Base-by-base conservation (phyloP, 108 stramenopile genomes). In the Skeletonema grethae region DNA sequence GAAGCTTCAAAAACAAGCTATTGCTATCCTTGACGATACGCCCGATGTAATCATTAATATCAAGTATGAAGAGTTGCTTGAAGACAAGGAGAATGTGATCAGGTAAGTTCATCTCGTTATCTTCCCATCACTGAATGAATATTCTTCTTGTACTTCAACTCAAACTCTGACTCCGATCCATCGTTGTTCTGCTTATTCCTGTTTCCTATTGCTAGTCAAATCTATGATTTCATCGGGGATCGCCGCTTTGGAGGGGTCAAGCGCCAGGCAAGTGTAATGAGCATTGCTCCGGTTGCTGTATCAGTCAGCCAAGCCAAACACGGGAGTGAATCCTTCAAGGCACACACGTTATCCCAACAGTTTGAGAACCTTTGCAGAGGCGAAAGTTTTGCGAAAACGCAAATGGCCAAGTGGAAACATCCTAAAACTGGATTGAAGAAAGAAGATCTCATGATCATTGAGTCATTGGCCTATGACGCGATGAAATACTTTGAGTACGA, bases 221-320 rank as follows among this genome's bases (percentile, higher is more conserved):
- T 80, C 20, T 64, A 63, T 20, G 73, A 80, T 35, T 80, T 75
- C 55, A 75, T 80, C 10, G 79, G 79, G 15, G 79, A 46, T 20
- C 67, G 79, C 12, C 56, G 62, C 6, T 55, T 75, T 16, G 50
- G 79, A 8, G 56, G 73, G 5, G 35, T 59, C 1, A 74, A 34
- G 61, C 28, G 79, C 30, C 58, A 41, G 10, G 79, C 56, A 0
- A 80, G 79, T 57, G 73, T 80, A 18, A 10, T 75, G 18, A 25
- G 13, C 18, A 80, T 75, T 34, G 57, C 60, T 7, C 18, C 34
- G 10, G 55, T 24, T 34, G 62, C 60, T 25, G 65, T 63, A 10
- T n/a, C 69, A 7, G 57, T 79, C n/a, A 10, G 6, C 10, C 36
- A 38, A 38, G 72, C 78, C 25, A 81, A 65, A 56, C 15, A 28